A percentile compares a stretch with the other conserved stretches of the same genome.
These are phyloP conservation scores for Neonectria coccinea DNA, from an alignment of 2,329 filamentous ascomycete genomes.

Conservation along the genomic window DNA sequence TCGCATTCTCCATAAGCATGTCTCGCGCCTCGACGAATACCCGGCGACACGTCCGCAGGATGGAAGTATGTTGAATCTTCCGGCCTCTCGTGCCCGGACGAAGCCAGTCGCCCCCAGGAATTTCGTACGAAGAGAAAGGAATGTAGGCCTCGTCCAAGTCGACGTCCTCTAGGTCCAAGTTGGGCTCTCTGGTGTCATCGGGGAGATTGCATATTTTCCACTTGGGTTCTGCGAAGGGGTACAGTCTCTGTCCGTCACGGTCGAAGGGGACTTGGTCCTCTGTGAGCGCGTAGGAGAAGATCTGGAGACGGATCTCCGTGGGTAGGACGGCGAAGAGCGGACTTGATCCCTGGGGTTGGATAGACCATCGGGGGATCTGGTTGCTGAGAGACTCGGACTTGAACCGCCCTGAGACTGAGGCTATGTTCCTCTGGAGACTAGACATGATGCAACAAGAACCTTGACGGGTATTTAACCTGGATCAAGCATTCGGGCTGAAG, in stretches of 20 bases:
- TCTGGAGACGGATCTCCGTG: constrained; percentile 18
- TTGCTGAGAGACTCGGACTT: constrained; percentile 23
- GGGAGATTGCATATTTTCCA: constrained; percentile 21
- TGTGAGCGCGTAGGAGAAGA: constrained; percentile 18
- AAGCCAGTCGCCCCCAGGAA: constrained; percentile 3
- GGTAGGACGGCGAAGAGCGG: constrained; percentile 15
- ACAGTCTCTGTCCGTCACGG: neutral
- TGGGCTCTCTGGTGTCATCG: neutral
- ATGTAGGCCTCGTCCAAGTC: neutral
- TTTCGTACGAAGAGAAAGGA: neutral
- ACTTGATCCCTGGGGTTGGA: constrained; percentile 21
- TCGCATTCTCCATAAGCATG: constrained; percentile 24
- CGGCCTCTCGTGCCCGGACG: constrained; percentile 5
- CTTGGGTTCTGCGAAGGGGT: constrained; percentile 7
- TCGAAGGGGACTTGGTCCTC: constrained; percentile 20
- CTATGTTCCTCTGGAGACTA: neutral
- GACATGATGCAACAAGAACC: neutral
- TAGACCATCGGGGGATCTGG: constrained; percentile 7
- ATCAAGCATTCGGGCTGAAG: neutral
- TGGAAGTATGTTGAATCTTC: constrained; percentile 19
- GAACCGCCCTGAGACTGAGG: constrained; percentile 1
- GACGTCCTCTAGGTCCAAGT: neutral
- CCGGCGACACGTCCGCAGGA: constrained; percentile 27
- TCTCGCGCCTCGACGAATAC: constrained; percentile 26
- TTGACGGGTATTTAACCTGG: neutral